Evolutionary conservation across 2,329 filamentous ascomycete species (phyloP).

Genomic region (Trichophyton verrucosum): DNA sequence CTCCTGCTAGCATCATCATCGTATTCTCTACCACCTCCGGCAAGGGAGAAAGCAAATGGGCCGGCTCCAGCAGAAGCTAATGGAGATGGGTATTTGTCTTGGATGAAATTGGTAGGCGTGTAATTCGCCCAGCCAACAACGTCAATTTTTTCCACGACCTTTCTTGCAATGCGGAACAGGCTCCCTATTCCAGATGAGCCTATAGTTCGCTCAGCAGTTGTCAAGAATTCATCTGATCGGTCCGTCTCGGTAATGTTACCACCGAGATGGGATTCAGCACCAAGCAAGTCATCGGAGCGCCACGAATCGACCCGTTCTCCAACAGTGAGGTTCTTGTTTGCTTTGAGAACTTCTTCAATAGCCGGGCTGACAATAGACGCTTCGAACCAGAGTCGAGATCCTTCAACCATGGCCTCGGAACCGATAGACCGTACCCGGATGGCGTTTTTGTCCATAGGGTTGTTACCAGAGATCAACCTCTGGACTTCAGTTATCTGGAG

Average conservation of each 20-base stretch:
- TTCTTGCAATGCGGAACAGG: constrained; percentile 23
- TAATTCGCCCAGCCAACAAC: constrained; percentile 23
- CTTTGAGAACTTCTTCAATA: constrained; percentile 24
- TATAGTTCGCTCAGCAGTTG: constrained; percentile 11
- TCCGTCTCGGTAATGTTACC: constrained; percentile 5
- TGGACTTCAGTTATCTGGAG: constrained; percentile 30
- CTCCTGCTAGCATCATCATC: background rate
- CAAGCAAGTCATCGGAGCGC: constrained; percentile 21
- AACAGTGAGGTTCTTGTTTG: constrained; percentile 24
- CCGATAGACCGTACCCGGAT: constrained; percentile 20
- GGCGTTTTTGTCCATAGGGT: constrained; percentile 15
- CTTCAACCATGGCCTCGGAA: constrained; percentile 21
- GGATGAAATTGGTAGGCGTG: constrained; percentile 7
- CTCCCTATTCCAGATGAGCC: constrained; percentile 19
- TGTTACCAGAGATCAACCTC: constrained; percentile 21
- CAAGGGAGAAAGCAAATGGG: background rate
- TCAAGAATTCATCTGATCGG: background rate
- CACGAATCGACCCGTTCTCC: constrained; percentile 25
- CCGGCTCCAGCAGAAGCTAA: background rate
- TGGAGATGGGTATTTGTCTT: background rate
- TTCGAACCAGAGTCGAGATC: constrained; percentile 29
- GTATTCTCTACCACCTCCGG: background rate
- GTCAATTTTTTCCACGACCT: constrained; percentile 28
- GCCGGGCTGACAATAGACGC: constrained; percentile 26
- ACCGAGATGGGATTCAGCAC: constrained; percentile 14